A percentile compares a stretch with the other conserved stretches of the same genome.
These are phyloP conservation scores for Nepenthes mirabilis DNA, from an alignment of 148 eudicot species.

Conservation along the genomic window DNA sequence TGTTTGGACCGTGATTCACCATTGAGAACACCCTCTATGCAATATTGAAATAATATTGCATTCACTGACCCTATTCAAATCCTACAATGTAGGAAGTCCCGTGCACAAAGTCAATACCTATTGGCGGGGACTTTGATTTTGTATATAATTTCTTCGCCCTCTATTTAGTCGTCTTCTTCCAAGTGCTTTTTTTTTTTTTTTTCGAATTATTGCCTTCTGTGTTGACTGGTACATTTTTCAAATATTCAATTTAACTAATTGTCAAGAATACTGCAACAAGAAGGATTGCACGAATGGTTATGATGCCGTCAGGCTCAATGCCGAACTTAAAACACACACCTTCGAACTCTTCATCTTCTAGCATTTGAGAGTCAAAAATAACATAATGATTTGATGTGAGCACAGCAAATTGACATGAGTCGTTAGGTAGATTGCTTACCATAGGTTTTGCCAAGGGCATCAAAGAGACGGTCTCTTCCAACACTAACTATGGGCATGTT, in stretches of 20 bases:
- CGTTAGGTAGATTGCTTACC: slow-evolving; percentile 7
- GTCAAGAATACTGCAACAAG: background rate
- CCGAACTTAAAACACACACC: slow-evolving; percentile 84
- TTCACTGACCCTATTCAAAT: no score
- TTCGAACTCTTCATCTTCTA: slow-evolving; percentile 57
- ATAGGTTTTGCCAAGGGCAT: slow-evolving; percentile 39
- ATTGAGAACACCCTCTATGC: no score
- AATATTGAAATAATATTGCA: no score
- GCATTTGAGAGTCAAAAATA: slow-evolving; percentile 1
- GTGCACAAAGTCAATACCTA: slow-evolving; percentile 27
- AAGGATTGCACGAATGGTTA: slow-evolving; percentile 13
- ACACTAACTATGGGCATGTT: slow-evolving; percentile 80
- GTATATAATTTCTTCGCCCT: slow-evolving; percentile 78
- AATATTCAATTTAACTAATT: background rate
- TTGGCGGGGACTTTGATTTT: slow-evolving; percentile 93
- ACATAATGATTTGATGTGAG: background rate
- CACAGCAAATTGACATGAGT: background rate
- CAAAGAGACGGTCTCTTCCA: slow-evolving; percentile 66
- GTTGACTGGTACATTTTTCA: slow-evolving; percentile 43
- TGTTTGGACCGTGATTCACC: no score
- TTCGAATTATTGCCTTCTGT: slow-evolving; percentile 74
- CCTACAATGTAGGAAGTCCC: no score
- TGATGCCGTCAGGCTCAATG: slow-evolving; percentile 95
- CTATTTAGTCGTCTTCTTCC: slow-evolving; percentile 39
- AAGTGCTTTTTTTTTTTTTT: slow-evolving; percentile 57